phyloP scores from a whole-genome alignment of 2,329 filamentous ascomycete species.

The Tolypocladium endophyticum region DNA sequence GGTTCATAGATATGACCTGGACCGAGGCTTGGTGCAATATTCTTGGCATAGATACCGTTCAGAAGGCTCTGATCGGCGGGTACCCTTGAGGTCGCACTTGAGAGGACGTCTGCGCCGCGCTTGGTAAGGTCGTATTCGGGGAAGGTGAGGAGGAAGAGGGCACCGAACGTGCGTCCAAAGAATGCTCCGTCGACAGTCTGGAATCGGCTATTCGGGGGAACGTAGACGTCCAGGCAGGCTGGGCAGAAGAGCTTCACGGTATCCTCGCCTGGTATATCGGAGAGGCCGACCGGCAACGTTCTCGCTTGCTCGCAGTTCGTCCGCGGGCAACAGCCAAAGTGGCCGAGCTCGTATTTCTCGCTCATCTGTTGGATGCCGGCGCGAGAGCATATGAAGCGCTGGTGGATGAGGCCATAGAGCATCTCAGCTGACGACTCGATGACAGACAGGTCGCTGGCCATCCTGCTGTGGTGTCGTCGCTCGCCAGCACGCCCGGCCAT shows the following conservation, averaged over 20 bases:
- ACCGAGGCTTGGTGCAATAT: constrained; percentile 82
- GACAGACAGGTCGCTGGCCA: constrained; percentile 85
- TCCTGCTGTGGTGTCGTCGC: constrained; percentile 68
- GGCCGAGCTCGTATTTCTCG: constrained; percentile 94
- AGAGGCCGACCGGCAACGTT: constrained; percentile 85
- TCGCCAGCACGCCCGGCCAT: constrained; percentile 41
- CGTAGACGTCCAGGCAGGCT: constrained; percentile 92
- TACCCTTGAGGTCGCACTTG: constrained; percentile 20
- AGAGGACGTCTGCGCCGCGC: constrained; percentile 51
- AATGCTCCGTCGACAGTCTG: constrained; percentile 97
- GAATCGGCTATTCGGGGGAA: constrained; percentile 92
- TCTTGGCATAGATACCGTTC: constrained; percentile 79
- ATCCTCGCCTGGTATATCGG: constrained; percentile 90
- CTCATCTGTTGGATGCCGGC: constrained; percentile 98
- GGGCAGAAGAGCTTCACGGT: constrained; percentile 98
- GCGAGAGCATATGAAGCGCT: constrained; percentile 93
- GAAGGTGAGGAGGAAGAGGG: constrained; percentile 96
- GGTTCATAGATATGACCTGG: constrained; percentile 81
- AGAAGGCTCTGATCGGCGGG: constrained; percentile 44
- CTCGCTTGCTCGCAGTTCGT: constrained; percentile 85
- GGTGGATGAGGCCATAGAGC: constrained; percentile 95
- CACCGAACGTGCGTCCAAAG: constrained; percentile 94
- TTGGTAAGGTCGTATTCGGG: constrained; percentile 85
- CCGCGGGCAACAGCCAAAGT: constrained; percentile 93
- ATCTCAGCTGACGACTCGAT: constrained; percentile 98